Evolutionary conservation across 1,284 basidiomycete genomes (phyloP), one percentile per base, ranked within the genome.

Genomic region (Microbotryum saponariae): DNA sequence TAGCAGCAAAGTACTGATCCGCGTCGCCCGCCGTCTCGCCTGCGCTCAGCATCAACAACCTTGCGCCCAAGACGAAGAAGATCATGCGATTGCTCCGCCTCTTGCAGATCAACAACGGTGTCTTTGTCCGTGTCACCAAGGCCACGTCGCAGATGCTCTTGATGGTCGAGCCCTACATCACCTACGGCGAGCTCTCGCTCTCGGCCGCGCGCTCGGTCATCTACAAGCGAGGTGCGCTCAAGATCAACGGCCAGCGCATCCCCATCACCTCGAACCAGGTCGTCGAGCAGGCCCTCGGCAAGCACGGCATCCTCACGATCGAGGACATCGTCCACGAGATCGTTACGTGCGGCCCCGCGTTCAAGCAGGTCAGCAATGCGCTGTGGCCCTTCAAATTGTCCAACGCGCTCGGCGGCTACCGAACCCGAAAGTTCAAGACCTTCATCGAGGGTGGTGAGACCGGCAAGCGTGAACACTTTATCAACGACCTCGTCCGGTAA

Each of bases 311-410:
- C 78, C 87, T 98, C 77, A 97, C 88, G 73, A 85, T 97, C 64
- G 94, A 98, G 79, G 96, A 98, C 79, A 85, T 98, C 71, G 88
- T 98, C 58, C 93, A 97, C 82, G 94, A 98, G 81, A 94, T 99
- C 73, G 82, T 84, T 78, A 94, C 90, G 64, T 85, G 85, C 68
- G 96, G 94, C 74, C 94, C 94, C 75, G 91, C 97, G 84, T 98
- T 99, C 84, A 97, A 97, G 83, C 91, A 94, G 82, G 88, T 85
- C 59, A 72, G 78, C 76, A 67, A 74, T 64, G 66, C 93, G 85
- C 85, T 98, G 62, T 97, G 94, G 92, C 92, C 96, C 33, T 97
- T 99, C 86, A 97, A 98, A 79, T 88, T 99, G 67, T 96, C 91
- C 72, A 97, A 97, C 86, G 93, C 96, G 63, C 97, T 84, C 73